Evolutionary conservation across 164 flowering plant genomes (phyloP), one percentile per base, ranked within the genome.

Genomic region (Amborella trichopoda): DNA sequence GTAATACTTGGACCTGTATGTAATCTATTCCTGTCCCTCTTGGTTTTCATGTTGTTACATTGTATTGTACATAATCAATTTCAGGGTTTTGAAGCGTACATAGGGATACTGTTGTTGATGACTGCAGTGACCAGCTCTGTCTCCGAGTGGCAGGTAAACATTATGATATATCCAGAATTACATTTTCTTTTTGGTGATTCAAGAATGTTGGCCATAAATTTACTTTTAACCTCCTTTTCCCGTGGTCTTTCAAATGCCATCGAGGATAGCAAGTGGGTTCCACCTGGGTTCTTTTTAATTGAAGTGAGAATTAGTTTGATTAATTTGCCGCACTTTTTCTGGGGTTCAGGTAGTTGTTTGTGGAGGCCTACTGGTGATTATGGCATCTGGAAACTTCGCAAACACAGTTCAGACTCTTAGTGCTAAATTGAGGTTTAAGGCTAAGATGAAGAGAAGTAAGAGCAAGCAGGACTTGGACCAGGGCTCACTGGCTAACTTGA

Each of bases 11-110:
- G n/a, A n/a, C n/a, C n/a, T n/a, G n/a, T n/a, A n/a, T n/a, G n/a
- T n/a, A n/a, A n/a, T n/a, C n/a, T n/a, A n/a, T n/a, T n/a, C n/a
- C n/a, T n/a, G n/a, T n/a, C n/a, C n/a, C n/a, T n/a, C n/a, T n/a
- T n/a, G n/a, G n/a, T n/a, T n/a, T n/a, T n/a, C n/a, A n/a, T n/a
- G n/a, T n/a, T n/a, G n/a, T n/a, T n/a, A n/a, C n/a, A n/a, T n/a
- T n/a, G n/a, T n/a, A n/a, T n/a, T n/a, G n/a, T n/a, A n/a, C n/a
- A n/a, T n/a, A 8, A 30, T 32, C 61, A 44, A 10, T 65, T 54
- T 63, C 76, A 91, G 99, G 90, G 78, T 26, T 91, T 91, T 58
- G 96, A 91, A 70, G 99, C 95, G 58, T 87, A 82, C 57, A 73
- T 87, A 54, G 99, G 99, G 48, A 48, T 84, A 20, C 61, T 63